Base-by-base conservation (phyloP, 139 green algal genomes). In the Micromonas pusilla region DNA sequence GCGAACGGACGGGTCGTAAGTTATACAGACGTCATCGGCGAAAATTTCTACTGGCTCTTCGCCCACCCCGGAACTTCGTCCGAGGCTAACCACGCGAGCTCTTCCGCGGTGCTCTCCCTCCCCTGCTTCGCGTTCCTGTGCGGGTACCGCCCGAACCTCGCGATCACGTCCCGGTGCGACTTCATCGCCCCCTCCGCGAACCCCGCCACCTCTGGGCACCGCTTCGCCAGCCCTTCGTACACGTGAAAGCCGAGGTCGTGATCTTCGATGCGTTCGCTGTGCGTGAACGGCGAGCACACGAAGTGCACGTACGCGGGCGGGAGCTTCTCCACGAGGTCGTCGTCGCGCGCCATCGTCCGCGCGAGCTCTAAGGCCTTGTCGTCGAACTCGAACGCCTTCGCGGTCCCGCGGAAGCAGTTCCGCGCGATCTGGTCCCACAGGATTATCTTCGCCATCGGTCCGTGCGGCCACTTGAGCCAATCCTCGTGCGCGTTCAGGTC, bases 391-490 rank as follows among this genome's bases (percentile, higher is more conserved):
- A 74, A 74, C 33, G 67, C 67, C 2, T 54, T 53, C 1, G 25
- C 33, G 23, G 67, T 74, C 21, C 67, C 67, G 16, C 67, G 30
- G 36, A 74, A 74, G 23, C 23, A n/a, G 67, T 74, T 74, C 21
- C 67, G 34, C 33, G 33, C 53, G 0, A 74, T 28, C 32, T 74
- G 67, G 67, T 74, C 67, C 19, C 52, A 74, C 67, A 74, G 53
- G 28, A 74, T 74, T 23, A 74, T 30, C 28, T 53, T 74, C 67
- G 67, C 67, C 1, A 74, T 31, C 19, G 16, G 52, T 30, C 26
- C 67, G 67, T 74, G 28, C n/a, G 31, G 31, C 63, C 26, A 16
- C 21, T 70, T 2, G n/a, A 23, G 13, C 28, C 63, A 57, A 23
- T 16, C 1, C 63, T 31, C n/a, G 63, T 39, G 20, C 20, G 31